Conservation (phyloP, 1,139 yeast species). For the Pichia sp. region DNA sequence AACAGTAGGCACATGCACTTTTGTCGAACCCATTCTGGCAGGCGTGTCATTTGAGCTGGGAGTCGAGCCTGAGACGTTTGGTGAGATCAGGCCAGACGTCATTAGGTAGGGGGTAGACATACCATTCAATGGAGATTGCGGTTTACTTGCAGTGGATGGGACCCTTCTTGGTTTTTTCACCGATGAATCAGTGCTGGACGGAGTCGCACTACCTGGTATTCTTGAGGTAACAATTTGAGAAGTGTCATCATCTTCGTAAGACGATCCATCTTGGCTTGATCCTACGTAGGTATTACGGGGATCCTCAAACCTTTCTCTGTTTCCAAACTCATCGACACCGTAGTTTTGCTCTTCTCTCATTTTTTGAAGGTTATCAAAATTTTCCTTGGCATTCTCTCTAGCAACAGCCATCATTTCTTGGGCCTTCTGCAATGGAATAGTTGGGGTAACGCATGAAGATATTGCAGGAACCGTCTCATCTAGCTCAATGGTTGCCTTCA, state of each 20-base stretch:
- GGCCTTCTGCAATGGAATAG: constrained; percentile 81
- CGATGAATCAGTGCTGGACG: constrained; percentile 19
- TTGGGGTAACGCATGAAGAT: constrained; percentile 93
- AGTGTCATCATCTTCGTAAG: constrained; percentile 23
- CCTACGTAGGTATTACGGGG: constrained; percentile 5
- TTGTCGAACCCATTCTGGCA: constrained; percentile 25
- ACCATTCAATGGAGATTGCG: constrained; percentile 36
- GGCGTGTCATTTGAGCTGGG: constrained; percentile 12
- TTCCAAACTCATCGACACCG: neutral
- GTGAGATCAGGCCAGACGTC: constrained; percentile 49
- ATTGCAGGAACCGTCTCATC: constrained; percentile 92
- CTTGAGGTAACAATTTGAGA: constrained; percentile 12
- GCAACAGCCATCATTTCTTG: constrained; percentile 83
- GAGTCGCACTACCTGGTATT: constrained; percentile 18
- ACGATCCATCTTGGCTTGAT: constrained; percentile 10
- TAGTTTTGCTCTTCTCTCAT: constrained; percentile 35
- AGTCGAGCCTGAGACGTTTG: constrained; percentile 25
- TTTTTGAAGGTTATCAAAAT: constrained; percentile 50
- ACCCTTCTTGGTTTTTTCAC: constrained; percentile 18
- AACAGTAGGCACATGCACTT: constrained; percentile 32
- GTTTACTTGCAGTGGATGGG: constrained; percentile 26
- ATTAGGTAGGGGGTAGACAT: constrained; percentile 59
- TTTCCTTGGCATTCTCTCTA: constrained; percentile 61
- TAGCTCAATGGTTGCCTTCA: constrained; percentile 93
- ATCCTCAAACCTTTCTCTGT: constrained; percentile 8